These are phyloP conservation scores for Hysterium pulicare DNA, from an alignment of 2,329 filamentous ascomycete genomes.

Conservation along the genomic window DNA sequence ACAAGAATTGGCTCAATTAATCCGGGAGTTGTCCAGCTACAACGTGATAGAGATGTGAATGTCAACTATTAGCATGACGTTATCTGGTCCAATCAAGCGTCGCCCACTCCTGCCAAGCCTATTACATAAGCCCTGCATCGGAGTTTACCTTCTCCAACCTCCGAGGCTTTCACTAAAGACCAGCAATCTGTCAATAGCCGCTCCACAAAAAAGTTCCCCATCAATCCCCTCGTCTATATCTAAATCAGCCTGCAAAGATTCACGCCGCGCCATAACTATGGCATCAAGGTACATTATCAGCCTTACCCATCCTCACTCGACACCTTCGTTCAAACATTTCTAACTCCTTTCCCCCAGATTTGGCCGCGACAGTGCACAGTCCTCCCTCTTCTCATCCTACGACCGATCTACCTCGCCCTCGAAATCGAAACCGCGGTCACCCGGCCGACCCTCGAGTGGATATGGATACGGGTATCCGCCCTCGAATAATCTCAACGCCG, in stretches of 20 bases:
- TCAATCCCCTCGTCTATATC: neutral
- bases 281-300: conserved; percentile 1
- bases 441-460: conserved; percentile 13
- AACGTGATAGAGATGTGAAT: no score
- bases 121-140: neutral
- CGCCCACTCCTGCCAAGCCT: neutral
- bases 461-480: conserved; percentile 21
- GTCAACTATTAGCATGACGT: no score
- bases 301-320: neutral
- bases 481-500: conserved; percentile 4
- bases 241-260: neutral
- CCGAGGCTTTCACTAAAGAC: neutral
- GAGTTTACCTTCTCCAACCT: neutral
- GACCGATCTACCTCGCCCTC: conserved; percentile 37
- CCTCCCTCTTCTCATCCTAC: conserved; percentile 41
- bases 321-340: neutral
- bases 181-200: conserved; percentile 2
- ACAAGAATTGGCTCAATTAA: no score
- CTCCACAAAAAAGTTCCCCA: neutral
- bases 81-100: no score
- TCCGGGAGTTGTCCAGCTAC: no score
- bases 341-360: conserved; percentile 15
- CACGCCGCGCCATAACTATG: neutral
- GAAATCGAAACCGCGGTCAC: conserved; percentile 22
- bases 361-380: conserved; percentile 19